Evolutionary conservation across 176 grass and related monocot species (phyloP).

Genomic region (Canna indica): DNA sequence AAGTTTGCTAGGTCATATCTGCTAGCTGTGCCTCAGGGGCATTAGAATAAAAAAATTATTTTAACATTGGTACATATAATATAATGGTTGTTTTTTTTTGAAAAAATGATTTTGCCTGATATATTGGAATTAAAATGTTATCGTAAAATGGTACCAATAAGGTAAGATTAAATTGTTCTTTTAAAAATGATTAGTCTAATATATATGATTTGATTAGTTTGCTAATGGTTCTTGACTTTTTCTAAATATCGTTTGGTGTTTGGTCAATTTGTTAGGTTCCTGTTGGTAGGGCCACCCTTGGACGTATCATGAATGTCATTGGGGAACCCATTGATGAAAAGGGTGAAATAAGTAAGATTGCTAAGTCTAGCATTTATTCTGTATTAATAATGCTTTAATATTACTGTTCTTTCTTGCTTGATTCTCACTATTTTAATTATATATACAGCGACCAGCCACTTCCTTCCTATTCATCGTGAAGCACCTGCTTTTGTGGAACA

Average conservation of each 20-base stretch:
- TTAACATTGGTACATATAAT: neutral
- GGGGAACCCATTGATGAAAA: constrained; percentile 15
- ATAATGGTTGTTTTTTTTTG: neutral
- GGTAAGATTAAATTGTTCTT: too few relatives aligned
- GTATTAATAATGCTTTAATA: neutral
- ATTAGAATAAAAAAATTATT: neutral
- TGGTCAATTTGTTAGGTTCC: constrained; percentile 4
- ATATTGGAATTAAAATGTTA: too few relatives aligned
- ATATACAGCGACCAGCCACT: constrained; percentile 11
- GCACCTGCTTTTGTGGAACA: constrained; percentile 18
- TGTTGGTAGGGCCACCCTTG: constrained; percentile 17
- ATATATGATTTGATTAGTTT: neutral
- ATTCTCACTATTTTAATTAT: neutral
- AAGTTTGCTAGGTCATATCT: neutral
- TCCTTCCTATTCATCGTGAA: constrained; percentile 20
- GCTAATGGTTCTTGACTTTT: neutral
- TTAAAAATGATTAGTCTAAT: neutral
- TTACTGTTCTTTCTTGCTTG: neutral
- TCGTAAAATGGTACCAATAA: too few relatives aligned
- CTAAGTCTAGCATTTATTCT: neutral
- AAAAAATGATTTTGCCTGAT: neutral
- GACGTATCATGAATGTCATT: constrained; percentile 18
- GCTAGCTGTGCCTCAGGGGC: neutral
- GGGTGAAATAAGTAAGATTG: constrained; percentile 17
- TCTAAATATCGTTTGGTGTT: neutral